Conservation (phyloP, 139 green algal genomes). For the Chlamydomonas urium region DNA sequence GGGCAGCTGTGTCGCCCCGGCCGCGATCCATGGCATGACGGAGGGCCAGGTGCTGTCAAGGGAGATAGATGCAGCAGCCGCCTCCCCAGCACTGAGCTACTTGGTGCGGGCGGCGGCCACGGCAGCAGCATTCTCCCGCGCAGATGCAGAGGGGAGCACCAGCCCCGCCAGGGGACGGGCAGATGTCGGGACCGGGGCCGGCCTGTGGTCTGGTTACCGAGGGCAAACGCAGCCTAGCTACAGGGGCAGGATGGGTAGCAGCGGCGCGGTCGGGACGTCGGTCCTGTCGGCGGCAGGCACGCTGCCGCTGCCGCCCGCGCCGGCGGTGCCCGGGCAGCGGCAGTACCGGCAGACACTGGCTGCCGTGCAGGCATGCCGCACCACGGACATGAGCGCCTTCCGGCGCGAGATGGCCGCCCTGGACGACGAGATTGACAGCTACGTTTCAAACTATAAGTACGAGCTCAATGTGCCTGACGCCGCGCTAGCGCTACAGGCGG, state of each 20-base stretch:
- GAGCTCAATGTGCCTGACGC: slow-evolving; percentile 19
- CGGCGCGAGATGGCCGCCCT: neutral
- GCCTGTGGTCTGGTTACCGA: too few relatives aligned
- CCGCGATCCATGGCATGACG: neutral
- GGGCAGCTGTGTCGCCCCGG: neutral
- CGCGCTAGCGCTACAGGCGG: slow-evolving; percentile 27
- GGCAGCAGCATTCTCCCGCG: too few relatives aligned
- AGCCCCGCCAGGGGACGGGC: too few relatives aligned
- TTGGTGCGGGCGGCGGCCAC: too few relatives aligned
- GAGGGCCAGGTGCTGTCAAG: neutral
- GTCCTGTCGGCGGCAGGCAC: too few relatives aligned
- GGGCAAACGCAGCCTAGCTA: too few relatives aligned
- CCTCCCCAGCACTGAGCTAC: neutral
- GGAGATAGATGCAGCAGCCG: neutral
- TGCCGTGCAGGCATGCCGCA: neutral
- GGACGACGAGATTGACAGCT: slow-evolving; percentile 7
- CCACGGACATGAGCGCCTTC: slow-evolving; percentile 1
- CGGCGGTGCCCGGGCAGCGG: neutral
- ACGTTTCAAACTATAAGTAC: neutral
- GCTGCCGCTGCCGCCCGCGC: neutral
- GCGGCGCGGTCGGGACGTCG: too few relatives aligned
- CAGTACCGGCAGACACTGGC: neutral
- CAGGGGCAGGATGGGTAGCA: too few relatives aligned
- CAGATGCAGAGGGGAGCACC: too few relatives aligned
- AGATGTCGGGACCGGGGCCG: too few relatives aligned